Conservation (phyloP, 805 yeast genomes). For the Monosporozyma yasuniensis region DNA sequence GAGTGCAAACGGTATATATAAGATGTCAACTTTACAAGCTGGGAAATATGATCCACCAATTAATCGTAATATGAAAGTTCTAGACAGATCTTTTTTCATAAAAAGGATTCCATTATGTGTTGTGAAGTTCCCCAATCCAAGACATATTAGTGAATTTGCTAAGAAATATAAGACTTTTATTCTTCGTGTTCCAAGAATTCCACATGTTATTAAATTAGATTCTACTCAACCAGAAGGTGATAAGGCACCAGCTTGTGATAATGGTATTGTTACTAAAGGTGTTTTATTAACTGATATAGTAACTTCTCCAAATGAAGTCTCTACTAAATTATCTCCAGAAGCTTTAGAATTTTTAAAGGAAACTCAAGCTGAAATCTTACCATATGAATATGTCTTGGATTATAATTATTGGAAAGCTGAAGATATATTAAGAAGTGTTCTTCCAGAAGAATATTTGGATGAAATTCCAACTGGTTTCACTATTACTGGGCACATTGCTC, state of each 20-base stretch:
- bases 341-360: constrained; percentile 41
- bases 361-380: constrained; percentile 38
- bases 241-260: constrained; percentile 21
- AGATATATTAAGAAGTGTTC: constrained; percentile 65
- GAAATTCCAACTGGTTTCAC: constrained; percentile 89
- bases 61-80: constrained; percentile 49
- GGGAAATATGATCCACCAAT: constrained; percentile 50
- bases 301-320: constrained; percentile 31
- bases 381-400: constrained; percentile 48
- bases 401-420: constrained; percentile 87
- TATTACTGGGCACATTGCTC: constrained; percentile 92
- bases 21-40: neutral
- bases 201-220: constrained; percentile 50
- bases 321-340: constrained; percentile 32
- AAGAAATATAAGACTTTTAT: constrained; percentile 50
- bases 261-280: constrained; percentile 27
- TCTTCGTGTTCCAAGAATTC: constrained; percentile 59
- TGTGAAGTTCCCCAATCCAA: constrained; percentile 62
- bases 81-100: constrained; percentile 60
- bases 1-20: neutral
- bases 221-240: constrained; percentile 12
- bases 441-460: constrained; percentile 57
- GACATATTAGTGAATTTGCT: constrained; percentile 51
- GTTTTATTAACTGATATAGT: constrained; percentile 53
- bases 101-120: constrained; percentile 52